phyloP scores from a whole-genome alignment of 129 eudicot genomes.

The Pittosporum tobira region DNA sequence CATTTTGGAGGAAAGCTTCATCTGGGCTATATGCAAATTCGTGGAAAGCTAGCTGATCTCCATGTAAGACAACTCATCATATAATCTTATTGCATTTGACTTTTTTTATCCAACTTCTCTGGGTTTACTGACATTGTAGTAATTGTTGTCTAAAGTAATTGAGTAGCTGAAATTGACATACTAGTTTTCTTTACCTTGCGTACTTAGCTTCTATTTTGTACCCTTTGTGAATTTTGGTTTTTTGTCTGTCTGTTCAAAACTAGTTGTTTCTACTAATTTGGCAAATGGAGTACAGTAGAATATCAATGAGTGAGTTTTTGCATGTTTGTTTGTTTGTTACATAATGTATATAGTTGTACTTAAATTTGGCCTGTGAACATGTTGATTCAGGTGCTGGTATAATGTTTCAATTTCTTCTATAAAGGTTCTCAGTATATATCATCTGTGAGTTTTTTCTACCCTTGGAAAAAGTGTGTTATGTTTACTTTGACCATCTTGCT shows the following conservation, averaged over 20 bases:
- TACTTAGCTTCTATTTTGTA: neutral
- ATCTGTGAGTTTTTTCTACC: slow-evolving; percentile 54
- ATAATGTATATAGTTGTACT: slow-evolving; percentile 11
- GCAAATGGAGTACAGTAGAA: neutral
- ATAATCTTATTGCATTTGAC: neutral
- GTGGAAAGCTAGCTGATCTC: slow-evolving; percentile 91
- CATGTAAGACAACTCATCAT: slow-evolving; percentile 29
- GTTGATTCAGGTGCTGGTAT: slow-evolving; percentile 56
- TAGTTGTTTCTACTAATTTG: neutral
- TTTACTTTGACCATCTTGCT: neutral
- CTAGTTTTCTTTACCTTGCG: neutral
- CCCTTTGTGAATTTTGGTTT: neutral
- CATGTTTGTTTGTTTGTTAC: slow-evolving; percentile 1
- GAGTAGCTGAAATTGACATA: neutral
- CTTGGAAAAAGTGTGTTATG: slow-evolving; percentile 25
- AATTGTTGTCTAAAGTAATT: neutral
- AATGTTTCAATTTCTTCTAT: slow-evolving; percentile 46
- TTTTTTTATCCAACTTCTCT: neutral
- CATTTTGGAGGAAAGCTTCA: slow-evolving; percentile 99
- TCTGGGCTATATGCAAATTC: slow-evolving; percentile 95
- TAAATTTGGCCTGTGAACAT: slow-evolving; percentile 31
- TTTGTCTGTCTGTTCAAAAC: neutral
- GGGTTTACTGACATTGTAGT: neutral
- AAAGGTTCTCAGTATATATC: slow-evolving; percentile 31
- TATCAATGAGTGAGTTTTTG: neutral